Base-by-base conservation (phyloP, 2,329 filamentous ascomycete species). In the Fusarium sp. region DNA sequence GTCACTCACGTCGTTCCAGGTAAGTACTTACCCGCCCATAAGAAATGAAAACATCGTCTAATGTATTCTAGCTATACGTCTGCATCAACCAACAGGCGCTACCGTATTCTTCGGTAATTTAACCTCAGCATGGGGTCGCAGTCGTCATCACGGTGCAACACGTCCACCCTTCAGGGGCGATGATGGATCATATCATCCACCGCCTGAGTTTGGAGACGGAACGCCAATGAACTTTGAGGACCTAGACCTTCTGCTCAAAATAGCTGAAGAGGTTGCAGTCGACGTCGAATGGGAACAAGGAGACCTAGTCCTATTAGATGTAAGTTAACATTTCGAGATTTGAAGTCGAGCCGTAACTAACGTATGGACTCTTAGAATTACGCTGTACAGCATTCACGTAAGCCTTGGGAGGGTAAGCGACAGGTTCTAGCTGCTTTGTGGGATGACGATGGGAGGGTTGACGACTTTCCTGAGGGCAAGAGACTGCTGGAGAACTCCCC, bases 111-210 rank as follows among this genome's bases (percentile, higher is more conserved):
- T 80, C 43, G 78, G 77, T 8, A 78, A 79, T 49, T 60, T 80
- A n/a, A 79, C 78, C 9, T 76, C 73, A 17, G 77, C 77, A 3
- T 79, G 77, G 77, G 77, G 76, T 6, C 73, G 76, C 14, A 79
- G 76, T 46, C 70, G 55, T 17, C 71, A 76, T 31, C 77, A 78
- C 49, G 76, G 77, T 15, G 77, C 76, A 31, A 79, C 77, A 2
- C 62, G 70, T 21, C 69, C 72, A 11, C 76, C 77, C 0, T 77
- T 77, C 54, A 7, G 42, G 17, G 34, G 34, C 15, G 34, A 36
- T 36, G 34, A 36, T 4, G 34, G 15, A 36, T 36, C 34, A 7
- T 36, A 36, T 10, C 34, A 36, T 36, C 34, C 34, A 17, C 34
- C 34, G 34, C 34, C 34, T 17, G 34, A 36, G 17, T 36, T 36